phyloP scores from a whole-genome alignment of 345 rosid species.

The Eucalyptus grandis region DNA sequence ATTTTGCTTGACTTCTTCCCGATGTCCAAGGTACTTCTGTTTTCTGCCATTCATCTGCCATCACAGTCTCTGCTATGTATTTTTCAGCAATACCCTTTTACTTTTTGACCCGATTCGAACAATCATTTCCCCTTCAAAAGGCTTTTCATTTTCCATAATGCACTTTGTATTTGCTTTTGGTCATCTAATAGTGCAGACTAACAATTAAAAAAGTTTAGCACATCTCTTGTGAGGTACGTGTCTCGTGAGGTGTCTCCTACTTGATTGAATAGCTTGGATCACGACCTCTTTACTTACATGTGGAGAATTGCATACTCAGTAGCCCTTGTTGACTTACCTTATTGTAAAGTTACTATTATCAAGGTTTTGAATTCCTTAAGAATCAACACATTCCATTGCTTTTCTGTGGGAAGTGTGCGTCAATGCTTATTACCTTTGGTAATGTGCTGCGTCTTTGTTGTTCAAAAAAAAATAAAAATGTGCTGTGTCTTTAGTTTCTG shows the following conservation, averaged over 20 bases:
- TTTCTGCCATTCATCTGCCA: no score
- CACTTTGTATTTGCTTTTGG: not conserved
- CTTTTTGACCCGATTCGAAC: no score
- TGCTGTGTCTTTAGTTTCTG: not conserved
- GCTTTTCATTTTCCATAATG: no score
- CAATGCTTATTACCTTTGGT: not conserved
- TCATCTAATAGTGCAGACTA: not conserved
- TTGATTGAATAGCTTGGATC: not conserved
- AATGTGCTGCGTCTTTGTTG: not conserved
- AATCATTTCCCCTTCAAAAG: no score
- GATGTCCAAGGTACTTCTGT: no score
- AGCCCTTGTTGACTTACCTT: not conserved
- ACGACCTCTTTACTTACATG: not conserved
- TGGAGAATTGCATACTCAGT: not conserved
- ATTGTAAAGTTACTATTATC: not conserved
- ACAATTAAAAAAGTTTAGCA: not conserved
- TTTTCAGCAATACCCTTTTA: no score
- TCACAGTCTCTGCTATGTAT: no score
- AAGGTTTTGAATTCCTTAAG: not conserved
- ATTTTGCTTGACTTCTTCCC: no score
- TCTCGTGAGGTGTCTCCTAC: not conserved
- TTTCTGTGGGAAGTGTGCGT: not conserved
- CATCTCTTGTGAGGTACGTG: not conserved
- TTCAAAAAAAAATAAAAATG: no score
- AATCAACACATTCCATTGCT: not conserved